Evolutionary conservation across 805 yeast species (phyloP).

Genomic region (Ogataea parapolymorpha): DNA sequence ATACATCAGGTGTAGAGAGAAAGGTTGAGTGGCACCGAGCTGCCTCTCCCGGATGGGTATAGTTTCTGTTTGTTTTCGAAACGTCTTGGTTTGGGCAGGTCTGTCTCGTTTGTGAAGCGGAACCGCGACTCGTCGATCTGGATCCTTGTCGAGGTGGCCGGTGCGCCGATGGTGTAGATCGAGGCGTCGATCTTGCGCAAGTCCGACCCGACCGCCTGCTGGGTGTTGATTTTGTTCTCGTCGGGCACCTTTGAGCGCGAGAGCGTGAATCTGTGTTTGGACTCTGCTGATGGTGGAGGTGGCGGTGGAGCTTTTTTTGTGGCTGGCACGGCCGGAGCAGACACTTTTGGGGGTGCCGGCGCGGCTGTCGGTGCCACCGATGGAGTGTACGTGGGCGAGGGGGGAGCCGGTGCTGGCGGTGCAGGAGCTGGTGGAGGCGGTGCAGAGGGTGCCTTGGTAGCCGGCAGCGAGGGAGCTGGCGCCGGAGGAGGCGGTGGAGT

Average conservation of each 20-base stretch:
- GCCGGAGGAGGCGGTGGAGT: constrained; percentile 16
- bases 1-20: constrained; percentile 23
- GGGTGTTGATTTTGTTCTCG: constrained; percentile 34
- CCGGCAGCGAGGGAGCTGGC: constrained; percentile 15
- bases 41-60: constrained; percentile 94
- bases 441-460: constrained; percentile 2
- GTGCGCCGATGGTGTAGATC: constrained; percentile 57
- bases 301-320: constrained; percentile 28
- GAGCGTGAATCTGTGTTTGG: constrained; percentile 14
- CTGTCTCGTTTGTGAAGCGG: constrained; percentile 60
- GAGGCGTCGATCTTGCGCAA: constrained; percentile 62
- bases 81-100: constrained; percentile 84
- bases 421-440: constrained; percentile 2
- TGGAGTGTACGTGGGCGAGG: constrained; percentile 7
- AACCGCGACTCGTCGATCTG: constrained; percentile 72
- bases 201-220: constrained; percentile 46
- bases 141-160: constrained; percentile 29
- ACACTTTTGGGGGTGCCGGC: constrained; percentile 21
- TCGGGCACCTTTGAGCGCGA: constrained; percentile 28
- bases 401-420: constrained; percentile 15
- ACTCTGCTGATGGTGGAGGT: constrained; percentile 30
- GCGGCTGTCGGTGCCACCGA: constrained; percentile 8
- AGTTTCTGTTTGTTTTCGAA: constrained; percentile 69
- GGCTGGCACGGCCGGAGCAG: constrained; percentile 10
- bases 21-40: constrained; percentile 81